phyloP scores from a whole-genome alignment of 108 stramenopile species.

The Skeletonema menzelii region DNA sequence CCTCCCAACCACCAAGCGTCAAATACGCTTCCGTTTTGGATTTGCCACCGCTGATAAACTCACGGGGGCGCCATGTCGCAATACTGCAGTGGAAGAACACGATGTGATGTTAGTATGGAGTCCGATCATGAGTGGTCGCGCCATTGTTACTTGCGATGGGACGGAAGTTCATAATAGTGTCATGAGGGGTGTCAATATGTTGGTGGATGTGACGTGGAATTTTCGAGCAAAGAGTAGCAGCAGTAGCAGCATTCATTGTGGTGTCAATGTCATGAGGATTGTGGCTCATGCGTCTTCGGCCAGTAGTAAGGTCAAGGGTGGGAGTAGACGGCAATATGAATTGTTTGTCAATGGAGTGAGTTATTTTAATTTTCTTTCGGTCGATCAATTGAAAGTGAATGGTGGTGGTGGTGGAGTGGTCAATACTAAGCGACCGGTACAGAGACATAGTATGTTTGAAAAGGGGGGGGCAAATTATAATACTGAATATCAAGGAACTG shows the following conservation, averaged over 20 bases:
- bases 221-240: too few relatives aligned
- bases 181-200: neutral
- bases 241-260: too few relatives aligned
- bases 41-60: neutral
- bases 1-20: neutral
- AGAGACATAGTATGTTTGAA: neutral
- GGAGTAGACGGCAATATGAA: neutral
- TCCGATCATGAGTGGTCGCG: neutral
- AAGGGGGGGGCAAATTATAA: neutral
- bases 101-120: neutral
- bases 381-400: neutral
- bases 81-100: neutral
- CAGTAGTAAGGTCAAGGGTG: neutral
- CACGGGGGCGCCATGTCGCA: neutral
- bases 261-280: neutral
- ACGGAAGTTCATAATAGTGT: neutral
- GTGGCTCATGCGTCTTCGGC: neutral
- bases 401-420: neutral
- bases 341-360: neutral
- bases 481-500: too few relatives aligned
- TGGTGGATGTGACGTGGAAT: neutral
- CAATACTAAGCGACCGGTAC: neutral
- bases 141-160: neutral
- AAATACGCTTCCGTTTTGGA: neutral
- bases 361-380: neutral